These are phyloP conservation scores for Casuarina cunninghamiana DNA, from an alignment of 306 rosid species.

Conservation along the genomic window DNA sequence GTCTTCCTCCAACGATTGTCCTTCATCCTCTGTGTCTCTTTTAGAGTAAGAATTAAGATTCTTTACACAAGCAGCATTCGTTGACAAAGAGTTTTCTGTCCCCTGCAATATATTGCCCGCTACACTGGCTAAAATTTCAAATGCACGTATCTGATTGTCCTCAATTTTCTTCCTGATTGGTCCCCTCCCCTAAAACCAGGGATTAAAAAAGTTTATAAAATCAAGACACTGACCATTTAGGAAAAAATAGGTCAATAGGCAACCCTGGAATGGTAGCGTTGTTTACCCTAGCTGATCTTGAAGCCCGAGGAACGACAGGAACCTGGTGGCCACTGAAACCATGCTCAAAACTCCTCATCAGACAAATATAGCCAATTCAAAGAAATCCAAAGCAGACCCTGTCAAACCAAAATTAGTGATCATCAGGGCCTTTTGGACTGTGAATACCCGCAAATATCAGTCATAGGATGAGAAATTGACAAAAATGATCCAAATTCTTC, in stretches of 20 bases:
- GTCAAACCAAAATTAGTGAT: conserved; percentile 28
- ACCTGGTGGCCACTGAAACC: conserved; percentile 58
- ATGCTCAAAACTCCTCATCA: conserved; percentile 58
- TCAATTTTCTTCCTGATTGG: conserved; percentile 49
- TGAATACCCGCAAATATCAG: conserved; percentile 4
- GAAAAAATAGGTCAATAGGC: background rate
- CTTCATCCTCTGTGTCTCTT: conserved; percentile 28
- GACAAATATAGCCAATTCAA: conserved; percentile 25
- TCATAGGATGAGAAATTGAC: background rate
- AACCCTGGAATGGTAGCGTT: conserved; percentile 20
- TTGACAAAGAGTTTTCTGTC: conserved; percentile 32
- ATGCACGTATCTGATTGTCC: conserved; percentile 49
- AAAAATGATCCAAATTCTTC: background rate
- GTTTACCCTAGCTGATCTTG: conserved; percentile 66
- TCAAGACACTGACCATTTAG: conserved; percentile 25
- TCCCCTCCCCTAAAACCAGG: conserved; percentile 59
- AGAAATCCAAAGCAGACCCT: conserved; percentile 37
- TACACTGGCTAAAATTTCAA: conserved; percentile 72
- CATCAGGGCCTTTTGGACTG: background rate
- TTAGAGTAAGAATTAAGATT: conserved; percentile 21
- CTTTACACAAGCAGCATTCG: conserved; percentile 28
- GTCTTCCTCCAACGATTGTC: conserved; percentile 32
- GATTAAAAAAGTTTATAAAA: conserved; percentile 13
- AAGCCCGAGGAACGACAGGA: conserved; percentile 68
- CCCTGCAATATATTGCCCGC: conserved; percentile 60